These are phyloP conservation scores for Mycena belliarum DNA, from an alignment of 768 basidiomycete species.

Conservation along the genomic window DNA sequence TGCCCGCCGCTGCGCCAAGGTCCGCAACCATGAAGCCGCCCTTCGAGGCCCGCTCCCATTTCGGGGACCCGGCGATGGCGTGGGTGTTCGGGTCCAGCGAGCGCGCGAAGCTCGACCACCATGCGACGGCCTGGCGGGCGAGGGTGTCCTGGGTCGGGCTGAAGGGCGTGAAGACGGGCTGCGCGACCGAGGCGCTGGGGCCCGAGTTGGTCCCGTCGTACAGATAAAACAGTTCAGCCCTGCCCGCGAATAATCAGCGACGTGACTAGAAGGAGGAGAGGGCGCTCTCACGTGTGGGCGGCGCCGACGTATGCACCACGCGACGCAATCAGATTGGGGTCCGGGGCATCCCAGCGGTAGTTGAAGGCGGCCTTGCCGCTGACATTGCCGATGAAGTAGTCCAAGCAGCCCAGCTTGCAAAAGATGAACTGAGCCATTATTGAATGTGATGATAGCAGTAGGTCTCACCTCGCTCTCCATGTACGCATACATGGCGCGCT, in stretches of 20 bases:
- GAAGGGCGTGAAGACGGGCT: constrained; percentile 23
- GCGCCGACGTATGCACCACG: constrained; percentile 22
- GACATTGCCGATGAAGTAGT: constrained; percentile 24
- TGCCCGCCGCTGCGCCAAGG: neutral
- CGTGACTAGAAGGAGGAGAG: neutral
- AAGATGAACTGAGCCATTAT: neutral
- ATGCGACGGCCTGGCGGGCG: constrained; percentile 20
- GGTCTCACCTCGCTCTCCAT: constrained; percentile 22
- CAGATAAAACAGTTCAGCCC: constrained; percentile 24
- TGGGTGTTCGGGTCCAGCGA: constrained; percentile 21
- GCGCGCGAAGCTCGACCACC: constrained; percentile 23
- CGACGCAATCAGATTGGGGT: constrained; percentile 20
- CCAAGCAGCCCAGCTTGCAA: constrained; percentile 19
- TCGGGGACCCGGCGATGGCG: constrained; percentile 19
- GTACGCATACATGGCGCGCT: constrained; percentile 26
- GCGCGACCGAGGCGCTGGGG: constrained; percentile 21
- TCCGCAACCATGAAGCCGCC: constrained; percentile 19
- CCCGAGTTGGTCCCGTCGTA: constrained; percentile 26
- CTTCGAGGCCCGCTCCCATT: constrained; percentile 14
- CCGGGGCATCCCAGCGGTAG: constrained; percentile 25
- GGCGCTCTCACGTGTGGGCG: constrained; percentile 15
- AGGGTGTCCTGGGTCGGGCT: constrained; percentile 10
- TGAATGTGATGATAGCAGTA: neutral
- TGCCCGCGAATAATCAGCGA: neutral
- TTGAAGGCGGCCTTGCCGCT: constrained; percentile 23